Evolutionary conservation across 805 yeast species (phyloP), one percentile per base, ranked within the genome.

Genomic region (Scheffersomyces spartinae): DNA sequence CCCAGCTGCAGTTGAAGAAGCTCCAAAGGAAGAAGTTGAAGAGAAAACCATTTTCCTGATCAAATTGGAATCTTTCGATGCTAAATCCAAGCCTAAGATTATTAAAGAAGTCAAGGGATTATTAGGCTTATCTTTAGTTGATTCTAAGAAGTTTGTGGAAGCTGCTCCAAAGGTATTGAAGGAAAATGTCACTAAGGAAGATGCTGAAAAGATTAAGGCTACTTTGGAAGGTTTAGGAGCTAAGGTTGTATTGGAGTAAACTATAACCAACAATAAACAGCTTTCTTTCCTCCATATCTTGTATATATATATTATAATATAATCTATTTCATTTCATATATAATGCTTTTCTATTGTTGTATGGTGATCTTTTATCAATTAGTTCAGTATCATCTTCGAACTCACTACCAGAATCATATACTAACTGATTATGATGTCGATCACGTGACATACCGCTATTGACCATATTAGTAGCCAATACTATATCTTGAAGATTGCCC

Each of bases 111-210:
- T 91, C 43, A 91, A 91, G 67, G 68, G 79, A 34, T 64, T 88
- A 48, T 69, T 91, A 46, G 95, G 95, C 9, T 68, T 91, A 44
- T 83, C 95, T 5, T 69, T 91, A 42, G 98, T 91, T 33, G 97
- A 91, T 53, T 82, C 96, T 35, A 91, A 91, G 75, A 91, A 91
- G 64, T 82, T 91, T 40, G 99, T 91, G 31, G 99, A 91, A 66
- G 61, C 84, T 45, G 97, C 99, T 34, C 99, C 99, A 43, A 91
- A 91, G 69, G 66, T 81, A 23, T 67, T 91, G 55, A 91, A 91
- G 65, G 99, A 91, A 45, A 84, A 85, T 44, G 85, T 91, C 34
- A 78, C 94, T 35, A 91, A 91, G 69, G 99, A 83, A 51, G 99
- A 91, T 45, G 97, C 97, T 39, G 96, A 88, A 47, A 85, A 86